Conservation (phyloP, 2,329 filamentous ascomycete genomes). For the Trichoderma citrinoviride region DNA sequence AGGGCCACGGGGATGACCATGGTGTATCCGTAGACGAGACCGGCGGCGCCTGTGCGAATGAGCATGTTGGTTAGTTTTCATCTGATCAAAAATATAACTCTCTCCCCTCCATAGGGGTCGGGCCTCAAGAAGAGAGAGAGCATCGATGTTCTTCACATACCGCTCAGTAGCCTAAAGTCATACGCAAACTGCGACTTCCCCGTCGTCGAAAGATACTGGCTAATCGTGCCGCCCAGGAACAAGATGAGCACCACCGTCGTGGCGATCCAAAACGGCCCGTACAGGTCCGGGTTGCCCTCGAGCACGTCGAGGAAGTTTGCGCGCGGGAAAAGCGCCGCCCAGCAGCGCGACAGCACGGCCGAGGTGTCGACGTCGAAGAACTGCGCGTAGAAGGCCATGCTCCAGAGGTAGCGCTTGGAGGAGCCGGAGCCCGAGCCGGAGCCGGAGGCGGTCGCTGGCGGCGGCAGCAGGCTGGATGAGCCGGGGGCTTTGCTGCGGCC, state of each 20-base stretch:
- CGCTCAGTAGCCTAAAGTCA: slow-evolving; percentile 85
- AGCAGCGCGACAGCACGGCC: slow-evolving; percentile 82
- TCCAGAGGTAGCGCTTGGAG: slow-evolving; percentile 91
- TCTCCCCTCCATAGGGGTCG: neutral
- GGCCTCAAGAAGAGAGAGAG: too few relatives aligned
- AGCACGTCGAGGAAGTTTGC: slow-evolving; percentile 96
- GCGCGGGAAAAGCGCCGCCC: slow-evolving; percentile 83
- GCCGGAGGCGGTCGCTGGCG: slow-evolving; percentile 53
- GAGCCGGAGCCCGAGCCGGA: slow-evolving; percentile 30
- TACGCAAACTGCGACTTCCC: slow-evolving; percentile 77
- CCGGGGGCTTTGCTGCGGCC: slow-evolving; percentile 49
- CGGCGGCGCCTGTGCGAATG: slow-evolving; percentile 65
- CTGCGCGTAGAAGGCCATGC: slow-evolving; percentile 88
- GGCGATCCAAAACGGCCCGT: slow-evolving; percentile 98
- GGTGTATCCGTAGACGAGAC: slow-evolving; percentile 94
- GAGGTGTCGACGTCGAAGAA: slow-evolving; percentile 98
- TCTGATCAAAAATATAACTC: neutral
- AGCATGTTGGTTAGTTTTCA: slow-evolving; percentile 13
- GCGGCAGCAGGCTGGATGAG: slow-evolving; percentile 48
- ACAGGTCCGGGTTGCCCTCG: slow-evolving; percentile 94
- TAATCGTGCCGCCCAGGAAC: slow-evolving; percentile 93
- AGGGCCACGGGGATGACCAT: slow-evolving; percentile 78
- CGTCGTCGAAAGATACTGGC: slow-evolving; percentile 74
- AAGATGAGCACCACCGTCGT: slow-evolving; percentile 95
- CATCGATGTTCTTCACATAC: too few relatives aligned